Conservation (phyloP, 306 rosid species). For the Urtica urens region DNA sequence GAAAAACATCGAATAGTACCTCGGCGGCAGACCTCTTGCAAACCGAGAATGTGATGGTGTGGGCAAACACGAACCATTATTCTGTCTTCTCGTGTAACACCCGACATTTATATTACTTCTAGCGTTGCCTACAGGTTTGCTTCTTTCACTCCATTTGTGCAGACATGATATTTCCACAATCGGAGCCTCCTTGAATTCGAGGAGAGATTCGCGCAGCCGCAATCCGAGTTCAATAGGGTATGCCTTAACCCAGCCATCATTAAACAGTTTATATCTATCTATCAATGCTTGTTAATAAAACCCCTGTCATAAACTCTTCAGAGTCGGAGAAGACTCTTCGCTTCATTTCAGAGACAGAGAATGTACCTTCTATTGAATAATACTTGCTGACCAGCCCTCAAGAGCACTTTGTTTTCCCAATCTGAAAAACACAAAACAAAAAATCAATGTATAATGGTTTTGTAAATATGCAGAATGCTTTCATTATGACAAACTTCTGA, state of each 20-base stretch:
- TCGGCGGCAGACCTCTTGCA: constrained; percentile 27
- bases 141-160: constrained; percentile 11
- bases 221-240: constrained; percentile 25
- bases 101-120: constrained; percentile 9
- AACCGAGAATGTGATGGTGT: constrained; percentile 15
- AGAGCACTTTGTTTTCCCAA: too few relatives aligned
- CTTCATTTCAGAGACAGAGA: too few relatives aligned
- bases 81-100: constrained; percentile 13
- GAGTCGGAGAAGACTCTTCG: too few relatives aligned
- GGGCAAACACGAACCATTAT: constrained; percentile 18
- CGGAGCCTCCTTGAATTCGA: constrained; percentile 15
- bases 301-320: too few relatives aligned
- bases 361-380: too few relatives aligned
- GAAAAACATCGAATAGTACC: constrained; percentile 28
- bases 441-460: too few relatives aligned
- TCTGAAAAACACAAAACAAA: too few relatives aligned
- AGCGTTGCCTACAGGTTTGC: constrained; percentile 5
- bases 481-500: too few relatives aligned
- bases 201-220: constrained; percentile 21
- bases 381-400: too few relatives aligned
- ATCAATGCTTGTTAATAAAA: too few relatives aligned
- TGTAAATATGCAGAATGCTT: too few relatives aligned
- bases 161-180: constrained; percentile 11
- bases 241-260: constrained; percentile 41
- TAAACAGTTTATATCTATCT: too few relatives aligned